Base-by-base conservation (phyloP, 148 eudicot genomes). In the Vaccinium vitisidaea region DNA sequence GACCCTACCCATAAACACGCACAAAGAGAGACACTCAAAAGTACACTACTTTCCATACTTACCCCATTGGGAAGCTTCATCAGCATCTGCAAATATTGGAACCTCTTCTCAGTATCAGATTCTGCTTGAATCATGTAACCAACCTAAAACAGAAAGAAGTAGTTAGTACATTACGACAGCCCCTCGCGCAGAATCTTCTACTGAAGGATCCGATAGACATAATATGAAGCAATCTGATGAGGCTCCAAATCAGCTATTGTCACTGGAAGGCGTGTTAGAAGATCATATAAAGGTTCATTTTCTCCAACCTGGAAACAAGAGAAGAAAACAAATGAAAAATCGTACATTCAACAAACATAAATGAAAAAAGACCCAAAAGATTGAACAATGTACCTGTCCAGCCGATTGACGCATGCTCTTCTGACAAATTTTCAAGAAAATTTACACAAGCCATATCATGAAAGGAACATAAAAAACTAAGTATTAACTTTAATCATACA, bases 41-140 rank as follows among this genome's bases (percentile, higher is more conserved):
- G 71, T 69, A 48, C 36, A 32, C 36, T 32, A 32, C 36, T 32
- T 32, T 32, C 36, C 50, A 39, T 79, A 63, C 89, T 71, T 89
- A 90, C 99, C 95, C 92, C 95, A 92, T 97, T 95, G 6, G 99
- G 99, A 82, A 97, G 90, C 59, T 92, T 94, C 99, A 97, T 97
- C 91, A 97, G 89, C 86, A 98, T 92, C 85, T 91, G 92, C 70
- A 97, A 79, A 91, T 90, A 97, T 59, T 95, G 98, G 80, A 94
- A 97, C 83, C 98, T 92, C 89, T 90, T 97, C 32, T 90, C 92
- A 30, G 98, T 92, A 79, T 97, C 98, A 82, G 98, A 81, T 82
- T 97, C 98, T n/a, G 98, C 98, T 80, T 95, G 97, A 87, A 97
- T 97, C 99, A 97, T 97, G 39, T 93, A 87, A 82, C 97, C 98